These are phyloP conservation scores for Ceratobasidium sp. DNA, from an alignment of 1,284 basidiomycete species.

Conservation along the genomic window DNA sequence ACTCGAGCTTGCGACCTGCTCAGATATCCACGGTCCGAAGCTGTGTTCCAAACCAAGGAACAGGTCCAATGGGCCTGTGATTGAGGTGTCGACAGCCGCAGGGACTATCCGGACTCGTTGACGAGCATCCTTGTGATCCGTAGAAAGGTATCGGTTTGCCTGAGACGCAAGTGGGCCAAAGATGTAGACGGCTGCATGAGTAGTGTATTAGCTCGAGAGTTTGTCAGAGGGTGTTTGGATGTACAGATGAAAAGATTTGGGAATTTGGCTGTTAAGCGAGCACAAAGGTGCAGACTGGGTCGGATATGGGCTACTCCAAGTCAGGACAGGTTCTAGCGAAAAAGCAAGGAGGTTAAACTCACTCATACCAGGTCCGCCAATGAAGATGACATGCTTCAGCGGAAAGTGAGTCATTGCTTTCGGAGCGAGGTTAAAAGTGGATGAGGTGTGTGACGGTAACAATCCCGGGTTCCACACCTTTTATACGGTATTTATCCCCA, in stretches of 20 bases:
- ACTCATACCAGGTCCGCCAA: constrained; percentile 13
- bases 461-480: no score
- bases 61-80: not conserved
- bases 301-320: not conserved
- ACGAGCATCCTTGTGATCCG: not conserved
- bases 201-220: not conserved
- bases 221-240: no score
- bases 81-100: not conserved
- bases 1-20: not conserved
- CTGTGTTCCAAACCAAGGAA: not conserved
- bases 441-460: not conserved
- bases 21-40: constrained; percentile 29
- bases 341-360: not conserved
- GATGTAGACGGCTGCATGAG: not conserved
- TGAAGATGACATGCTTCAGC: constrained; percentile 25
- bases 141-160: not conserved
- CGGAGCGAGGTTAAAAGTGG: not conserved
- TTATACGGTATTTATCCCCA: no score
- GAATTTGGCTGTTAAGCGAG: not conserved
- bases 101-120: not conserved
- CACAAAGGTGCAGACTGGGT: not conserved
- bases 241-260: not conserved
- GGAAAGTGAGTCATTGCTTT: not conserved
- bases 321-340: not conserved
- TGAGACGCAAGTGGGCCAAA: not conserved